Conservation (phyloP, 805 yeast species). For the Nakazawaea ambrosiae region DNA sequence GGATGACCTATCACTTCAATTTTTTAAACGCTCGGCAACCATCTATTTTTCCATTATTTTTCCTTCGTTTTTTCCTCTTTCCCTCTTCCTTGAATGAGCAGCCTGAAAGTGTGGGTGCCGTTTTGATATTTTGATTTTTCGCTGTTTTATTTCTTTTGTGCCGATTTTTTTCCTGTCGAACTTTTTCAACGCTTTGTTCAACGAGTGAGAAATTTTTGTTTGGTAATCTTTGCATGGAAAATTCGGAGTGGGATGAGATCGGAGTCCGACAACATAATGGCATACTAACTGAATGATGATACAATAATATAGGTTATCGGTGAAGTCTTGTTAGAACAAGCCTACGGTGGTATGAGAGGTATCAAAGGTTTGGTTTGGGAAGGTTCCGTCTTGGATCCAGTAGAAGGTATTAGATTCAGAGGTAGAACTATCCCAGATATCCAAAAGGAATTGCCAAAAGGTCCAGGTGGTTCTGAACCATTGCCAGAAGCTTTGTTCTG, state of each 20-base stretch:
- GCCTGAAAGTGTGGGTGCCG: too few species aligned
- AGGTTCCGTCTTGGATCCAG: conserved; percentile 79
- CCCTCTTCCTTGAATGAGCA: too few species aligned
- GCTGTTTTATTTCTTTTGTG: too few species aligned
- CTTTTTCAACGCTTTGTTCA: too few species aligned
- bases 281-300: conserved; percentile 6
- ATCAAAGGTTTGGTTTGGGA: conserved; percentile 84
- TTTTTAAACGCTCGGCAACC: too few species aligned
- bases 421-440: conserved; percentile 79
- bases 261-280: not conserved
- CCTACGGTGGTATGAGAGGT: conserved; percentile 91
- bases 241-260: too few species aligned
- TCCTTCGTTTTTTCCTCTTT: not conserved
- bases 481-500: conserved; percentile 78
- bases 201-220: not conserved
- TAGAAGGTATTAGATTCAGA: conserved; percentile 82
- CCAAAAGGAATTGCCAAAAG: conserved; percentile 69
- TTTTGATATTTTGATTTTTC: too few species aligned
- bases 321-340: conserved; percentile 70
- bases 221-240: too few species aligned
- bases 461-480: conserved; percentile 57
- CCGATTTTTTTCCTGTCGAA: too few species aligned
- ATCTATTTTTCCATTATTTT: not conserved
- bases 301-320: conserved; percentile 50
- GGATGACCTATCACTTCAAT: too few species aligned